Conservation (phyloP, 441 rosid genomes). For the Pelargonium fulgidum region DNA sequence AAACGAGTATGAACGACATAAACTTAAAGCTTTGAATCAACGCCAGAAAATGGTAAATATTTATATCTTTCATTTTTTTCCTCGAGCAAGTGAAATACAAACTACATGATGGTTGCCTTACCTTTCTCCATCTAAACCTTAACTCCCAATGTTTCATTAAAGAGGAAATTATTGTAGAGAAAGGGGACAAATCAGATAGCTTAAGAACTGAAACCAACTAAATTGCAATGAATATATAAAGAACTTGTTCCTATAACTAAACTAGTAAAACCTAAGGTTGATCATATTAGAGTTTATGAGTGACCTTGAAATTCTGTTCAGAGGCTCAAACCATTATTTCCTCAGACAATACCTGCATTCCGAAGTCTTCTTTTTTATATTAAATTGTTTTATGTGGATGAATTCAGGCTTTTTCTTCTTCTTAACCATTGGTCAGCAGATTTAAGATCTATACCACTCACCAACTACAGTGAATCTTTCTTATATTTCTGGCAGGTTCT, state of each 20-base stretch:
- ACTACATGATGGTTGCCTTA: neutral
- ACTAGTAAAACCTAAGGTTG: constrained; percentile 2
- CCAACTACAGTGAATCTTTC: neutral
- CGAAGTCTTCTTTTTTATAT: neutral
- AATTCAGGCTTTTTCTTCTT: neutral
- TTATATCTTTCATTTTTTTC: neutral
- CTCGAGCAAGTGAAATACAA: neutral
- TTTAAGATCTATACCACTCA: neutral
- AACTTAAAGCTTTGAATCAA: constrained; percentile 56
- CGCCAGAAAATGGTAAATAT: constrained; percentile 53
- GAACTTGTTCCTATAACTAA: neutral
- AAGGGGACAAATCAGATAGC: neutral
- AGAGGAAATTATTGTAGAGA: neutral
- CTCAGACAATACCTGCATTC: neutral
- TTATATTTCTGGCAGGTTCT: constrained; percentile 47
- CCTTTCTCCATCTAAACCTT: neutral
- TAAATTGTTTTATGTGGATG: neutral
- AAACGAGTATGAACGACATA: constrained; percentile 57
- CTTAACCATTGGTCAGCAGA: neutral
- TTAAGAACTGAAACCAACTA: neutral
- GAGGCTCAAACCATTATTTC: neutral
- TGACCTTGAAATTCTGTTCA: neutral
- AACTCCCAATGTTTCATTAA: neutral
- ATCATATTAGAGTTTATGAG: constrained; percentile 4
- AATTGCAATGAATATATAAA: neutral